phyloP scores from a whole-genome alignment of 371 early-diverging fungal genomes.

The Aphelidium insulamus region DNA sequence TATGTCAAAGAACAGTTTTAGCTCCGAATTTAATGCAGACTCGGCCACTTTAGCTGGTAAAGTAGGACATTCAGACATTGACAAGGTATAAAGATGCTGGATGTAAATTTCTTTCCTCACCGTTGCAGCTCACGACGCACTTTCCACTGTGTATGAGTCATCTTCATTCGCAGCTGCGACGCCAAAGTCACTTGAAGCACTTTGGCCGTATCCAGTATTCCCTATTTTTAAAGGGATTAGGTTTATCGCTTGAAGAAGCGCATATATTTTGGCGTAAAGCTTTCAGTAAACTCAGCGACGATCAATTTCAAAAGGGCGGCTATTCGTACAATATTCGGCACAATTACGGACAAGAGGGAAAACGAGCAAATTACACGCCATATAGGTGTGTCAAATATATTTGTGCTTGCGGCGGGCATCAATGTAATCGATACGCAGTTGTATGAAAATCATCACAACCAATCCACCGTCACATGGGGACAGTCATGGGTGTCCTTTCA shows the following conservation, averaged over 20 bases:
- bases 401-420: background rate
- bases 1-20: no score
- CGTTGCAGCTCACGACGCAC: slow-evolving; percentile 23
- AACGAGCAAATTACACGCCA: slow-evolving; percentile 70
- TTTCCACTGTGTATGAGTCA: slow-evolving; percentile 87
- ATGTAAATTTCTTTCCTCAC: no score
- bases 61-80: slow-evolving; percentile 36
- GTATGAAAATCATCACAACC: slow-evolving; percentile 63
- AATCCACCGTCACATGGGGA: slow-evolving; percentile 60
- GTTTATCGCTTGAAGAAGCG: slow-evolving; percentile 73
- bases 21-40: no score
- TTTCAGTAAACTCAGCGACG: slow-evolving; percentile 52
- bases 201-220: slow-evolving; percentile 77
- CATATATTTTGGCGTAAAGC: slow-evolving; percentile 69
- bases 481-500: slow-evolving; percentile 91
- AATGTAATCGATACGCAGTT: slow-evolving; percentile 15
- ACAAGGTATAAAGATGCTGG: no score
- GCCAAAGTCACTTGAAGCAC: slow-evolving; percentile 62
- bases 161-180: slow-evolving; percentile 39
- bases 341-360: slow-evolving; percentile 96
- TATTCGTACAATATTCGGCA: slow-evolving; percentile 94
- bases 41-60: slow-evolving; percentile 18
- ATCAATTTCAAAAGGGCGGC: slow-evolving; percentile 65
- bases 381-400: slow-evolving; percentile 27
- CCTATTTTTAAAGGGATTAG: slow-evolving; percentile 85